These are phyloP conservation scores for Botrytis tulipae DNA, from an alignment of 2,329 filamentous ascomycete genomes.

Conservation along the genomic window DNA sequence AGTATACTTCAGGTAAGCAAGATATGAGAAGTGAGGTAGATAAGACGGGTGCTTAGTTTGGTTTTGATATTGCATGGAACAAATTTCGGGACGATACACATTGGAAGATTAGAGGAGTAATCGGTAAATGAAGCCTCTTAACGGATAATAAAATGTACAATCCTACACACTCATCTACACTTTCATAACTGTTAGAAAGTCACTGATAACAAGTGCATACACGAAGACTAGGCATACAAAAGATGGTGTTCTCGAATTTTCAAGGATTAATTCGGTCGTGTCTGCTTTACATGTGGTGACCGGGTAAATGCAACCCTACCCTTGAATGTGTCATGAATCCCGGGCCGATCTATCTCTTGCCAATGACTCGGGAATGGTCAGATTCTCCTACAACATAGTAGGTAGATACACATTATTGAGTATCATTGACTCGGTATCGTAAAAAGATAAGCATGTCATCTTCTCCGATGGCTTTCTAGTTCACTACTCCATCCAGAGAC, in stretches of 20 bases:
- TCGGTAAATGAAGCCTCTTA: background rate
- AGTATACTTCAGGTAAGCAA: background rate
- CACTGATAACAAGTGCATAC: constrained; percentile 18
- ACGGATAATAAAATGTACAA: background rate
- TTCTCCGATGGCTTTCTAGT: background rate
- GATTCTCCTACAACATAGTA: background rate
- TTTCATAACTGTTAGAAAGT: background rate
- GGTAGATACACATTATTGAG: background rate
- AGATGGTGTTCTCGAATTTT: background rate
- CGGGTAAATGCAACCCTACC: background rate
- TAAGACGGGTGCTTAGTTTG: background rate
- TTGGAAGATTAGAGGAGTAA: constrained; percentile 1
- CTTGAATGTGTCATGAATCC: background rate
- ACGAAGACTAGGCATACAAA: constrained; percentile 14
- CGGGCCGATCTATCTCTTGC: constrained; percentile 12
- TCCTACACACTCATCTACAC: background rate
- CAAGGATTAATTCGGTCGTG: background rate
- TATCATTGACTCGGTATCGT: background rate
- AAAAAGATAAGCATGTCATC: background rate
- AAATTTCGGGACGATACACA: background rate
- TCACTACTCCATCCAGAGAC: background rate
- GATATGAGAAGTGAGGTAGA: background rate
- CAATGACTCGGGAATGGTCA: background rate
- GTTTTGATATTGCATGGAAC: constrained; percentile 2
- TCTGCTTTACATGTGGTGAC: background rate